A percentile compares a stretch with the other conserved stretches of the same genome.
Conservation (phyloP, 495 filamentous ascomycete genomes). For the Podospora appendiculata region DNA sequence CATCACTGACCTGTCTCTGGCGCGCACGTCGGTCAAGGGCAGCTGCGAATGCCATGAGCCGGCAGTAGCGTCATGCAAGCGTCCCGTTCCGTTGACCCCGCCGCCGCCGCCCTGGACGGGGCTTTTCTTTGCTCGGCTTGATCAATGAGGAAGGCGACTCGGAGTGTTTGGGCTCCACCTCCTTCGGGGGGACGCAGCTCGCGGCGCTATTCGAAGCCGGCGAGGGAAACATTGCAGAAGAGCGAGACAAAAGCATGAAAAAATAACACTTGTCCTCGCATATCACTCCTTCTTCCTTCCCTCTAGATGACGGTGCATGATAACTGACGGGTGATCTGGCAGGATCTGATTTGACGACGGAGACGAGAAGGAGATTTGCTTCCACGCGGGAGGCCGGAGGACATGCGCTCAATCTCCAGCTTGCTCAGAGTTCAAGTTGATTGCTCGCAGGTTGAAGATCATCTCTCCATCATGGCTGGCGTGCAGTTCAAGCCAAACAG, state of each 20-base stretch:
- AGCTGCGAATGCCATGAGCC: background rate
- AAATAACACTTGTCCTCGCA: too few relatives aligned
- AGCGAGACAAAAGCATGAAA: too few relatives aligned
- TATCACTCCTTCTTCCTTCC: too few relatives aligned
- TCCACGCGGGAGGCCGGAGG: background rate
- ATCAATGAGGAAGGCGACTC: too few relatives aligned
- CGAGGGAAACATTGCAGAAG: background rate
- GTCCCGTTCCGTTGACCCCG: slow-evolving; percentile 13
- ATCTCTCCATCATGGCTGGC: too few relatives aligned
- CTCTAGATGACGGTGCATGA: background rate
- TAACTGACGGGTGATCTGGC: slow-evolving; percentile 4
- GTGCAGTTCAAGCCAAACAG: too few relatives aligned
- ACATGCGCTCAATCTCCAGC: too few relatives aligned
- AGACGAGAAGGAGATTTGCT: background rate
- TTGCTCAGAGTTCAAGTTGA: too few relatives aligned
- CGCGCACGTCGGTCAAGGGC: background rate
- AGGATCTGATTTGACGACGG: slow-evolving; percentile 10
- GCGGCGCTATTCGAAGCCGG: slow-evolving; percentile 3
- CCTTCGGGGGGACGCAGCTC: too few relatives aligned
- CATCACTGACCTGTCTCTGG: too few relatives aligned
- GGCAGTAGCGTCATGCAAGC: slow-evolving; percentile 21
- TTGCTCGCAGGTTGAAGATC: too few relatives aligned
- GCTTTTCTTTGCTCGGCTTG: background rate
- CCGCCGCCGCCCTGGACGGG: background rate
- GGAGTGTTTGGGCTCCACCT: too few relatives aligned